Conservation (phyloP, 345 rosid species). For the Firmiana major region DNA sequence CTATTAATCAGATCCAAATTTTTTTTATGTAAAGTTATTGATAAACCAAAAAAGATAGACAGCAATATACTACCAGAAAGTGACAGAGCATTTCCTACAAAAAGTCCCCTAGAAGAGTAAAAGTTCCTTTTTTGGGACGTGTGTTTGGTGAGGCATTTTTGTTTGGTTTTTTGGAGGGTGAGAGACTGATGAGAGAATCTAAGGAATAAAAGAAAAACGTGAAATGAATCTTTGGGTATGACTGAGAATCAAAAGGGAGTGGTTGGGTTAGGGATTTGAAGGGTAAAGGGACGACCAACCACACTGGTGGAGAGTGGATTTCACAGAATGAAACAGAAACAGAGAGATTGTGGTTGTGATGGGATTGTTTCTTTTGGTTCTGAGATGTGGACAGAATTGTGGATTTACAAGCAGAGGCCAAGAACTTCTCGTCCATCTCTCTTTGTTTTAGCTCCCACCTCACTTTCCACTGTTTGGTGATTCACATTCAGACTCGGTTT, state of each 20-base stretch:
- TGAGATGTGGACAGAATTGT: neutral
- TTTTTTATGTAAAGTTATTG: neutral
- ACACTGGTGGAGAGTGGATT: neutral
- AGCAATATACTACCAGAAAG: neutral
- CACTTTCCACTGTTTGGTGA: neutral
- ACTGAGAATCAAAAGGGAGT: neutral
- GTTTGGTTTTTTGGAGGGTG: neutral
- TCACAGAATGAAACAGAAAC: conserved; percentile 3
- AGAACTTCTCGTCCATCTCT: neutral
- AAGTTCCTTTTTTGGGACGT: neutral
- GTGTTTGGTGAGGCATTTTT: neutral
- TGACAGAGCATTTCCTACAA: neutral
- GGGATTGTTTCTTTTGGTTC: neutral
- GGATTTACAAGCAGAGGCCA: neutral
- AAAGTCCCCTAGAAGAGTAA: neutral
- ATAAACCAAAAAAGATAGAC: neutral
- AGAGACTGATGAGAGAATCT: neutral
- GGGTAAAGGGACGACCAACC: neutral
- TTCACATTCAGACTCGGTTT: neutral
- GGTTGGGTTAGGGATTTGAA: conserved; percentile 3
- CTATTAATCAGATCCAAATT: neutral
- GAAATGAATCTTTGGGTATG: neutral
- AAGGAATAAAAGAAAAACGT: neutral
- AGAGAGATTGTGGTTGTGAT: neutral
- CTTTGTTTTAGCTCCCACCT: neutral